Evolutionary conservation across 129 eudicot genomes (phyloP).

Genomic region (Tanacetum coccineum): DNA sequence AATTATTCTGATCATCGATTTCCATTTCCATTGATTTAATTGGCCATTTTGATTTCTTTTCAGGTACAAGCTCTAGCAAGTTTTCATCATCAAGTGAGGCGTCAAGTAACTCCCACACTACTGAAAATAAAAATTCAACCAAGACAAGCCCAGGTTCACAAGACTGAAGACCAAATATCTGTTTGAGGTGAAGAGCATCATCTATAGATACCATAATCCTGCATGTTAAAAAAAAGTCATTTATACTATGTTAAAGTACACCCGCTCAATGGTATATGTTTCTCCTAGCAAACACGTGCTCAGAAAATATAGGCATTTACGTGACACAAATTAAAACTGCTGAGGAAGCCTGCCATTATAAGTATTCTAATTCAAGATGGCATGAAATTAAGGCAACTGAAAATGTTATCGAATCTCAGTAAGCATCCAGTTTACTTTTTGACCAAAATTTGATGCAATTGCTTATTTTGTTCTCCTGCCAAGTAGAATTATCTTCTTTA

Average conservation of each 20-base stretch:
- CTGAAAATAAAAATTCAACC: constrained; percentile 64
- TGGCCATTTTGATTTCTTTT: constrained; percentile 70
- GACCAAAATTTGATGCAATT: not conserved
- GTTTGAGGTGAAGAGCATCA: constrained; percentile 59
- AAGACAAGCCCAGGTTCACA: constrained; percentile 72
- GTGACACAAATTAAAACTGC: not conserved
- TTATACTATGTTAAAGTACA: not conserved
- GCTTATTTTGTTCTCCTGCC: not conserved
- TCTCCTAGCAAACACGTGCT: not conserved
- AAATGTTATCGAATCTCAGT: not conserved
- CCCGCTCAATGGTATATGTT: not conserved
- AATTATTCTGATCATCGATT: constrained; percentile 47
- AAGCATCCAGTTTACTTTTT: not conserved
- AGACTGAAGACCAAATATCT: constrained; percentile 56
- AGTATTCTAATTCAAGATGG: not conserved
- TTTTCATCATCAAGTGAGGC: constrained; percentile 94
- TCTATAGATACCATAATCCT: constrained; percentile 82
- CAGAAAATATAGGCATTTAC: not conserved
- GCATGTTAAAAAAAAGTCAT: constrained; percentile 37
- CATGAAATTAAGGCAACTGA: not conserved
- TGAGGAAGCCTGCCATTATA: not conserved
- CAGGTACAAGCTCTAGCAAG: constrained; percentile 68
- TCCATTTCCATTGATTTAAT: constrained; percentile 67
- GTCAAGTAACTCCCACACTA: constrained; percentile 85
- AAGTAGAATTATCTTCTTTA: no score